phyloP scores from a whole-genome alignment of 192 early-diverging fungal genomes.

The Powellomyces hirtus region DNA sequence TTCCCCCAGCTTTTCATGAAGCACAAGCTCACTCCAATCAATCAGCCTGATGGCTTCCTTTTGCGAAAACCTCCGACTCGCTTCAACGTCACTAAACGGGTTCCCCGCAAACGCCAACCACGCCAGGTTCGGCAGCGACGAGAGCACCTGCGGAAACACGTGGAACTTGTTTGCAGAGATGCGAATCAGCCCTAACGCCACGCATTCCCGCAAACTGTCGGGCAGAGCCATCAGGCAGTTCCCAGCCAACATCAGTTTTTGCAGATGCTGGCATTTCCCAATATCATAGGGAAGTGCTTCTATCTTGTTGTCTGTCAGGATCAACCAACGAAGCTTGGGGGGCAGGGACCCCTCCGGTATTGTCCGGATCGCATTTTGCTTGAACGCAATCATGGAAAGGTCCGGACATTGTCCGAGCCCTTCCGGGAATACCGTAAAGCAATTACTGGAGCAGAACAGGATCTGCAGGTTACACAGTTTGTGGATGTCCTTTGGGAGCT shows the following conservation, averaged over 20 bases:
- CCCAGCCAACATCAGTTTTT: slow-evolving; percentile 22
- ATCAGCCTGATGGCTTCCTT: neutral
- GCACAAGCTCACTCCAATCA: neutral
- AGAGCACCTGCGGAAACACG: slow-evolving; percentile 6
- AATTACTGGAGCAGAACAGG: slow-evolving; percentile 21
- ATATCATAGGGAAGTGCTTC: slow-evolving; percentile 11
- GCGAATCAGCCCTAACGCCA: slow-evolving; percentile 13
- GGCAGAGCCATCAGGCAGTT: slow-evolving; percentile 18
- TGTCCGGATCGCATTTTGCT: neutral
- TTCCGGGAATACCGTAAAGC: slow-evolving; percentile 13
- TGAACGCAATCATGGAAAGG: slow-evolving; percentile 21
- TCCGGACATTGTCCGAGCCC: slow-evolving; percentile 2
- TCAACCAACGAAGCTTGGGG: slow-evolving; percentile 20
- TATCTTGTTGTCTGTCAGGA: slow-evolving; percentile 30
- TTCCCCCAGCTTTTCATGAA: slow-evolving; percentile 11
- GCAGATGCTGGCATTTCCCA: neutral
- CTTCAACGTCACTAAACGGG: neutral
- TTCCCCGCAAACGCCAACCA: slow-evolving; percentile 33
- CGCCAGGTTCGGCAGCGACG: slow-evolving; percentile 13
- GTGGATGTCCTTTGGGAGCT: neutral
- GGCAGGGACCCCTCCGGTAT: slow-evolving; percentile 9
- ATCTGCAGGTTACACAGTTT: slow-evolving; percentile 9
- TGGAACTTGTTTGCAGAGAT: slow-evolving; percentile 25
- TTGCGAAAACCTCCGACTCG: too few species aligned
- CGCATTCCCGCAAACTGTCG: neutral